A percentile compares a stretch with the other conserved stretches of the same genome.
These are phyloP conservation scores for Cardiospermum halicacabum DNA, from an alignment of 345 rosid species.

Conservation along the genomic window DNA sequence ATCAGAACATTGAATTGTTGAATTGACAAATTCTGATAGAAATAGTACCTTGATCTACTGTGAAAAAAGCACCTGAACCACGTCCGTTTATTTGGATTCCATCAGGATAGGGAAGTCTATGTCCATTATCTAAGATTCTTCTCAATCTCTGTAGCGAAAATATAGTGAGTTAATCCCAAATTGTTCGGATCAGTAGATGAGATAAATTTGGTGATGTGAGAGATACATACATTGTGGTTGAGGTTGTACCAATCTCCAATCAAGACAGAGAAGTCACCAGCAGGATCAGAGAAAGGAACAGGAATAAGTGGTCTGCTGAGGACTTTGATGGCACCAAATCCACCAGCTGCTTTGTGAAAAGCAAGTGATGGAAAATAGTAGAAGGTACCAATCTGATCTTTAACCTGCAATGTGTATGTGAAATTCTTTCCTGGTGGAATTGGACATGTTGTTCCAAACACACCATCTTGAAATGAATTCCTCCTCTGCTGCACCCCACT, in stretches of 20 bases:
- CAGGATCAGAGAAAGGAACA: conserved; percentile 80
- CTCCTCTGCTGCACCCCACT: conserved; percentile 87
- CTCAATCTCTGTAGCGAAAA: conserved; percentile 39
- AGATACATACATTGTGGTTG: conserved; percentile 65
- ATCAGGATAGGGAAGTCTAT: conserved; percentile 54
- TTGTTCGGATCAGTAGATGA: too few relatives aligned
- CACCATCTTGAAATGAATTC: conserved; percentile 85
- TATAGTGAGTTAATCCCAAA: not conserved
- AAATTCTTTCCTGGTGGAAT: conserved; percentile 90
- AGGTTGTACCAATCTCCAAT: conserved; percentile 78
- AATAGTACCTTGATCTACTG: conserved; percentile 75
- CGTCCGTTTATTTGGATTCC: conserved; percentile 77
- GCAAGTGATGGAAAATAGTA: conserved; percentile 91
- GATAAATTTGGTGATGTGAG: not conserved
- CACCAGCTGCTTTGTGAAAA: conserved; percentile 94
- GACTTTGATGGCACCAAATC: conserved; percentile 70
- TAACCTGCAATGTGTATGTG: conserved; percentile 75
- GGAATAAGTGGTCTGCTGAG: conserved; percentile 82
- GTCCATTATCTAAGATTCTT: conserved; percentile 55
- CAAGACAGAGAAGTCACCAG: conserved; percentile 70
- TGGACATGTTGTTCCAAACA: conserved; percentile 92
- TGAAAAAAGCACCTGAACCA: conserved; percentile 44
- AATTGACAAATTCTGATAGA: too few relatives aligned
- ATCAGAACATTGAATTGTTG: too few relatives aligned
- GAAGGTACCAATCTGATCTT: conserved; percentile 92